Evolutionary conservation across 306 rosid genomes (phyloP).

Genomic region (Delonix regia): DNA sequence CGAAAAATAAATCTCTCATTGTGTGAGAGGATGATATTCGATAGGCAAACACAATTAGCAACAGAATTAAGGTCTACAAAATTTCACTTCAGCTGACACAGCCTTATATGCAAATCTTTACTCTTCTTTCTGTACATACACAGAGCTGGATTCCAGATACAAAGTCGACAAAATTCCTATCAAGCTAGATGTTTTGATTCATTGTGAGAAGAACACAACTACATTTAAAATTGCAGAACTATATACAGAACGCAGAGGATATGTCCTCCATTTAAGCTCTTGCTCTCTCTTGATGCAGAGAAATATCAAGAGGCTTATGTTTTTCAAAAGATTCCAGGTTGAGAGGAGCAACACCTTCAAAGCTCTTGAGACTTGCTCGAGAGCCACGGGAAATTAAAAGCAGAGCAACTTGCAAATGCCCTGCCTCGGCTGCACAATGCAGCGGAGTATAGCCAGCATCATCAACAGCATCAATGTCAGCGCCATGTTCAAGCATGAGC

Average conservation of each 20-base stretch:
- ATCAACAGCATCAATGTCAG: slow-evolving; percentile 62
- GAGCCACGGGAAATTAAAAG: slow-evolving; percentile 64
- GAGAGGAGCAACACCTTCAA: background rate
- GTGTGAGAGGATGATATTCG: too few relatives aligned
- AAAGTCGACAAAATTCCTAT: background rate
- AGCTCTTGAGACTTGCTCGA: slow-evolving; percentile 29
- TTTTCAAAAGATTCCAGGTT: background rate
- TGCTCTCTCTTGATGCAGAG: background rate
- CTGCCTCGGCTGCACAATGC: slow-evolving; percentile 72
- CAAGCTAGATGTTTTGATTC: slow-evolving; percentile 6
- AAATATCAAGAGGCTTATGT: background rate
- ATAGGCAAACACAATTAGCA: background rate
- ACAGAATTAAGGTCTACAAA: background rate
- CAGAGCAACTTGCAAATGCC: slow-evolving; percentile 64
- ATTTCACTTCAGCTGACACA: background rate
- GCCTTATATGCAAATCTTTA: background rate
- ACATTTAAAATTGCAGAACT: background rate
- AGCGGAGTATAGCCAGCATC: slow-evolving; percentile 72
- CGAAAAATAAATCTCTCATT: background rate
- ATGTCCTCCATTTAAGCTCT: background rate
- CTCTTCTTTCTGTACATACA: background rate
- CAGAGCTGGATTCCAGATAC: background rate
- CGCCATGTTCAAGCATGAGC: slow-evolving; percentile 67
- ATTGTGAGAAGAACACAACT: background rate
- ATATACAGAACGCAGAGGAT: background rate